Conservation (phyloP, 1,284 basidiomycete genomes). For the Melampsora americana region DNA sequence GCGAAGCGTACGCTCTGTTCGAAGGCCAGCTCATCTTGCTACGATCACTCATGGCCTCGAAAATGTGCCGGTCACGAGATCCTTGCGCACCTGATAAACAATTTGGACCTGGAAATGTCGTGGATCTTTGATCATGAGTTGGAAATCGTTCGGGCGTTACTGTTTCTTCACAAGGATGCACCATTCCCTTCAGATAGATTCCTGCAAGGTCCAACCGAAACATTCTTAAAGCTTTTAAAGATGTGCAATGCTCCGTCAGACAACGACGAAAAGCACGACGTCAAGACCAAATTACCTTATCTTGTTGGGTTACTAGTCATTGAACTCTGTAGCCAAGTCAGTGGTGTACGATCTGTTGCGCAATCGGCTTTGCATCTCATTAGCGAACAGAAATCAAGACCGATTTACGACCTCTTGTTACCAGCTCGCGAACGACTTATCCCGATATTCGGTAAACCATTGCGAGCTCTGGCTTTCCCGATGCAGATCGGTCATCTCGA, state of each 20-base stretch:
- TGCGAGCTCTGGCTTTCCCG: conserved; percentile 90
- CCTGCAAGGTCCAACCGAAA: conserved; percentile 73
- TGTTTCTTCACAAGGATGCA: conserved; percentile 93
- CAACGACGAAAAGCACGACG: conserved; percentile 53
- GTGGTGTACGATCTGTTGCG: conserved; percentile 77
- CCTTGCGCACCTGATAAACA: conserved; percentile 71
- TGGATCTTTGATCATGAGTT: conserved; percentile 86
- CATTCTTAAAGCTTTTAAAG: conserved; percentile 72
- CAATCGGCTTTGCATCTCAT: conserved; percentile 79
- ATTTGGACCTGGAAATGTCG: conserved; percentile 68
- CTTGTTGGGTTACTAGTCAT: conserved; percentile 82
- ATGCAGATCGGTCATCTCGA: conserved; percentile 99
- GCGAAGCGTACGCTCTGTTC: conserved; percentile 54
- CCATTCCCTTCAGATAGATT: conserved; percentile 83
- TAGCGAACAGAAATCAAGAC: conserved; percentile 69
- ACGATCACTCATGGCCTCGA: conserved; percentile 80
- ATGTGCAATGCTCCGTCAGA: conserved; percentile 62
- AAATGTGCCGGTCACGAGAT: conserved; percentile 84
- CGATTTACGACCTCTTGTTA: conserved; percentile 73
- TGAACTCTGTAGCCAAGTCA: conserved; percentile 83
- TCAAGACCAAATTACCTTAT: conserved; percentile 57
- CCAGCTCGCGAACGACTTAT: conserved; percentile 83
- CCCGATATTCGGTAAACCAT: conserved; percentile 90
- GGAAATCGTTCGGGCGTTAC: conserved; percentile 82
- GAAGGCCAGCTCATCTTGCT: conserved; percentile 69